phyloP scores from a whole-genome alignment of 257 asterid genomes.

The Anisodus tanguticus region DNA sequence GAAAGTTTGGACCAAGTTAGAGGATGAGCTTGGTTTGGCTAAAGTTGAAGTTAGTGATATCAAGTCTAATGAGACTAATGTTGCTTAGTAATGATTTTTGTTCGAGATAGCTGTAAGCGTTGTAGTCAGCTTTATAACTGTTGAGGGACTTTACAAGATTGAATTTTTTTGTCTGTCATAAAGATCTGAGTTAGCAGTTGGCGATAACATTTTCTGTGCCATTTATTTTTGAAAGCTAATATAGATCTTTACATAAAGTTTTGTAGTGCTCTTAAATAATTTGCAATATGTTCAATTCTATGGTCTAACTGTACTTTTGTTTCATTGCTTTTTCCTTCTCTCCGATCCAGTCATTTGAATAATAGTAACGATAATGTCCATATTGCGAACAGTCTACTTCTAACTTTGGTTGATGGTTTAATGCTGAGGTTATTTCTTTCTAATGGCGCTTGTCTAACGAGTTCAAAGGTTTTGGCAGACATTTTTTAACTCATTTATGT shows the following conservation, averaged over 20 bases:
- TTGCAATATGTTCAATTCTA: neutral
- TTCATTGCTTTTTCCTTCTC: neutral
- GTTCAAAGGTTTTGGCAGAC: neutral
- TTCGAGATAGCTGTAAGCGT: constrained; percentile 31
- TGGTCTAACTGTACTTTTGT: neutral
- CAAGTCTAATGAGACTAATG: constrained; percentile 7
- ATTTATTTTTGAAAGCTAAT: constrained; percentile 13
- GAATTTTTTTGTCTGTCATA: constrained; percentile 24
- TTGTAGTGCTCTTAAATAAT: neutral
- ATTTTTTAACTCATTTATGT: neutral
- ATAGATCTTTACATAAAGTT: neutral
- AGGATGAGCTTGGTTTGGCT: constrained; percentile 60
- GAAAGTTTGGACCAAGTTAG: constrained; percentile 69
- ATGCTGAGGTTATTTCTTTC: neutral
- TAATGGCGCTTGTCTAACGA: neutral
- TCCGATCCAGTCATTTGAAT: neutral
- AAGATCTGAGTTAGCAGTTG: constrained; percentile 25
- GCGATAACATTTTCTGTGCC: neutral
- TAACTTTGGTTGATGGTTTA: neutral
- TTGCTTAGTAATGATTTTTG: neutral
- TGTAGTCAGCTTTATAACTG: constrained; percentile 13
- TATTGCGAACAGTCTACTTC: neutral
- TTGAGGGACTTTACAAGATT: constrained; percentile 11
- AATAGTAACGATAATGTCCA: neutral
- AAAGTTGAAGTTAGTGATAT: constrained; percentile 26